Evolutionary conservation across 805 yeast genomes (phyloP), one percentile per base, ranked within the genome.

Genomic region (Ogataea minuta): DNA sequence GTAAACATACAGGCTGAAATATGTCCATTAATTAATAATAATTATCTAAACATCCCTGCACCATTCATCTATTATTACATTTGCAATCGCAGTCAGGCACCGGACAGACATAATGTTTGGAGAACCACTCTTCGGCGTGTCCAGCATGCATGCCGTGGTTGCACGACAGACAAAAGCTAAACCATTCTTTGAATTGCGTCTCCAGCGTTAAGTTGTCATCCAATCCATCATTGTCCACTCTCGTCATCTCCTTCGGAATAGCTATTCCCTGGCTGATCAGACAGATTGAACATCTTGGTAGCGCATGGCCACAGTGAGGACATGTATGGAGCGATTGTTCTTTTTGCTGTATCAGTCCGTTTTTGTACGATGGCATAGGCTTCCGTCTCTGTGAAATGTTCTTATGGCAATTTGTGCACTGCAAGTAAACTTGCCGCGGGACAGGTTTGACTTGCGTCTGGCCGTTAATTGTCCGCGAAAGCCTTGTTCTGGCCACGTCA

Each of bases 51-150:
- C 36, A 32, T 20, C 42, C 31, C 6, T 39, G 28, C 42, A 39
- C 42, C 42, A 16, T 15, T 26, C 23, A 33, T 23, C 47, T 53
- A 51, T 74, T 79, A 52, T 83, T 84, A 60, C 98, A 91, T 34
- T 77, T 69, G 55, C 99, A 91, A 28, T 72, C 69, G 55, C 99
- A 91, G 29, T 89, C 95, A 0, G 97, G 96, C 3, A 91, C 95
- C 0, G 99, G 97, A 55, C 99, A 91, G 1, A 85, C 77, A 40
- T 76, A 77, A 53, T 90, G 95, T 58, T 81, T 82, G 17, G 82
- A 74, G 59, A 91, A 91, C 99, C 99, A 91, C 54, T 90, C 95
- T 47, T 86, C 89, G 0, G 97, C 97, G 59, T 91, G 99, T 4
- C 84, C 89, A 0, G 95, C 89, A 64, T 91, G 99, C 77, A 81